Base-by-base conservation (phyloP, 2,329 filamentous ascomycete genomes). In the Aplosporella prunicola region DNA sequence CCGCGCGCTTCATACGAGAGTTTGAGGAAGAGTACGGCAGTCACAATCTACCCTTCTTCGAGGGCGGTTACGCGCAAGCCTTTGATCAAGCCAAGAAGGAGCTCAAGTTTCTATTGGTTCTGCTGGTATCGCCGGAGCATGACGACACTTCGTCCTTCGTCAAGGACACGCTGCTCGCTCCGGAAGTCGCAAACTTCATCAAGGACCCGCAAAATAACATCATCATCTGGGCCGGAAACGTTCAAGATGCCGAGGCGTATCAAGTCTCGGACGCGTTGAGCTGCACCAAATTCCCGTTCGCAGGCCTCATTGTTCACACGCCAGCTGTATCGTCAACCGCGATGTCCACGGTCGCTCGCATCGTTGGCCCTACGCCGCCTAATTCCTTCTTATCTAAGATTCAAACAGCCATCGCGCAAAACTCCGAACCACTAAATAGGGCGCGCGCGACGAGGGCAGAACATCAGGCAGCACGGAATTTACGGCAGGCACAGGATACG, bases 21-120 rank as follows among this genome's bases (percentile, higher is more conserved):
- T 94, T 98, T 47, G 87, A 94, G 51, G 91, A 98, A 61, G 85
- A 93, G 51, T 91, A 95, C 53, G 87, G 86, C 0, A 63, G 69
- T 13, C 74, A 78, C 32, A 68, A 67, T 4, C 62, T 96, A 4
- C 79, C 82, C 0, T 94, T 93, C 58, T 78, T 81, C 47, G 88
- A 95, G 53, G 82, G 82, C 35, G 87, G 89, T 4, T 91, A 96
- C 54, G 88, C 93, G 5, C 83, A 93, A 61, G 87, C 88, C 0
- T 76, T 94, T 44, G 91, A 98, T 53, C 64, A 80, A 24, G 87
- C 89, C 5, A 95, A 96, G 66, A 80, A 78, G 48, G 86, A 96
- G 23, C 71, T 95, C 39, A 93, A 93, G 55, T 94, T 93, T 55
- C 68, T 98, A 10, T 63, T 96, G n/a, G 80, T 95, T 11, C 66